Evolutionary conservation across 331 rosid species (phyloP).

Genomic region (Acacia pycnantha): DNA sequence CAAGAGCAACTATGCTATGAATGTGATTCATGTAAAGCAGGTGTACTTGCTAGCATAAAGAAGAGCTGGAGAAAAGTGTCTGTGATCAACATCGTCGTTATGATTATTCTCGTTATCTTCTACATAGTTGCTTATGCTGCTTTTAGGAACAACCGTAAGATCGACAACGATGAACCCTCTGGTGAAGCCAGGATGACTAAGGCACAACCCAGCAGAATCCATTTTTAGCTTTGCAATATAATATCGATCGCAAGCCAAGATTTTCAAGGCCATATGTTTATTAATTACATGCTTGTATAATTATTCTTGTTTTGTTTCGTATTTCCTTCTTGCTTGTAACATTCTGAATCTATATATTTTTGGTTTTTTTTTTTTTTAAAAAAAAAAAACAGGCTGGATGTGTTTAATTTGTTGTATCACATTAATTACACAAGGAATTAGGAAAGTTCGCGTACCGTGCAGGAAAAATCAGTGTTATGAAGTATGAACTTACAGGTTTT

Average conservation of each 20-base stretch:
- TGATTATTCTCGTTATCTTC: conserved; percentile 67
- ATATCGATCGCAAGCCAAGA: not conserved
- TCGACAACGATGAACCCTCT: conserved; percentile 77
- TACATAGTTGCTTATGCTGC: conserved; percentile 79
- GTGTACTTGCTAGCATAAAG: conserved; percentile 76
- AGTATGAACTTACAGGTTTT: no score
- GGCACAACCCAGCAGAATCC: conserved; percentile 59
- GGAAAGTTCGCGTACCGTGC: not conserved
- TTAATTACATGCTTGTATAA: conserved; percentile 3
- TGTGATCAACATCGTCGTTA: conserved; percentile 73
- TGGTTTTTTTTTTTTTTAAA: not conserved
- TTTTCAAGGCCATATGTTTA: not conserved
- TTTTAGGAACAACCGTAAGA: conserved; percentile 66
- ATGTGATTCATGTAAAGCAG: conserved; percentile 87
- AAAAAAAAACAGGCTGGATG: conserved; percentile 19
- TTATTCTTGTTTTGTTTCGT: conserved; percentile 14
- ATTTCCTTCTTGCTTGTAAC: not conserved
- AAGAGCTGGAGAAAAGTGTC: conserved; percentile 97
- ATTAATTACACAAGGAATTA: not conserved
- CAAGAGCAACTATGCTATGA: conserved; percentile 66
- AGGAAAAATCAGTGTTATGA: not conserved
- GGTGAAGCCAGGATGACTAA: conserved; percentile 90
- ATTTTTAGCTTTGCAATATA: conserved; percentile 31
- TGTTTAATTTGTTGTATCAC: conserved; percentile 6
- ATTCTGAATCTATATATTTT: conserved; percentile 24